Percentiles rank a stretch among this genome's conserved stretches.
Conservation (phyloP, 371 early-diverging fungal genomes). For the Entomophthora muscae region DNA sequence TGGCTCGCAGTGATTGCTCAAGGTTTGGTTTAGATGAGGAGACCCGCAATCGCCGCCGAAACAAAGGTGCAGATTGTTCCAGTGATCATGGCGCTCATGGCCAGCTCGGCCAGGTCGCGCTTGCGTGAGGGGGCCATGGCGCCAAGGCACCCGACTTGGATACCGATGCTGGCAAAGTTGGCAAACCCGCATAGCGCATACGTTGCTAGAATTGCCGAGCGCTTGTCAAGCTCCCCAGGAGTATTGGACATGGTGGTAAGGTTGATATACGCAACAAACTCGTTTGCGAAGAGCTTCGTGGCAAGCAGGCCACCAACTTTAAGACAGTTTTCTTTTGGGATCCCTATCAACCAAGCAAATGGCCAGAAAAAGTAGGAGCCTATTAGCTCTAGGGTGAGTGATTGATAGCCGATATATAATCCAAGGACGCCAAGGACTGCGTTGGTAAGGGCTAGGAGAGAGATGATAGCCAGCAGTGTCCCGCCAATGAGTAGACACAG, state of each 20-base stretch:
- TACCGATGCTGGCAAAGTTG: too few relatives aligned
- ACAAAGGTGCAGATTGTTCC: too few relatives aligned
- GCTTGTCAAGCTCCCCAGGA: slow-evolving; percentile 9
- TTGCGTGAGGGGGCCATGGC: slow-evolving; percentile 64
- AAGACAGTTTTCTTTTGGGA: slow-evolving; percentile 34
- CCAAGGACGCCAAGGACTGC: slow-evolving; percentile 60
- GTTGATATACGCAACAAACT: slow-evolving; percentile 67
- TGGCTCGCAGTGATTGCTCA: too few relatives aligned
- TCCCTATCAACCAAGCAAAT: slow-evolving; percentile 69
- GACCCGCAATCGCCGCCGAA: too few relatives aligned
- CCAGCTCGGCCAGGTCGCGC: slow-evolving; percentile 59
- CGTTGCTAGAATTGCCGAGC: slow-evolving; percentile 33
- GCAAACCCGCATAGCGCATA: slow-evolving; percentile 75
- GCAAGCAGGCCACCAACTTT: slow-evolving; percentile 57
- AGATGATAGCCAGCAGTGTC: slow-evolving; percentile 53
- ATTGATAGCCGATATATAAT: slow-evolving; percentile 39
- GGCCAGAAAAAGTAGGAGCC: slow-evolving; percentile 63
- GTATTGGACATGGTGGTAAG: slow-evolving; percentile 14
- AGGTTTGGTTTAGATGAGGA: too few relatives aligned
- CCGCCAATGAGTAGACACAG: slow-evolving; percentile 56
- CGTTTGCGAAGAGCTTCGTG: slow-evolving; percentile 74
- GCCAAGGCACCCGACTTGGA: slow-evolving; percentile 61
- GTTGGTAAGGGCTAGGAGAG: slow-evolving; percentile 48
- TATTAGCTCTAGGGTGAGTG: slow-evolving; percentile 42
- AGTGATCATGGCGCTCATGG: too few relatives aligned